A percentile compares a stretch with the other conserved stretches of the same genome.
These are phyloP conservation scores for Graphiopsis chlorocephala DNA, from an alignment of 2,329 filamentous ascomycete species.

Conservation along the genomic window DNA sequence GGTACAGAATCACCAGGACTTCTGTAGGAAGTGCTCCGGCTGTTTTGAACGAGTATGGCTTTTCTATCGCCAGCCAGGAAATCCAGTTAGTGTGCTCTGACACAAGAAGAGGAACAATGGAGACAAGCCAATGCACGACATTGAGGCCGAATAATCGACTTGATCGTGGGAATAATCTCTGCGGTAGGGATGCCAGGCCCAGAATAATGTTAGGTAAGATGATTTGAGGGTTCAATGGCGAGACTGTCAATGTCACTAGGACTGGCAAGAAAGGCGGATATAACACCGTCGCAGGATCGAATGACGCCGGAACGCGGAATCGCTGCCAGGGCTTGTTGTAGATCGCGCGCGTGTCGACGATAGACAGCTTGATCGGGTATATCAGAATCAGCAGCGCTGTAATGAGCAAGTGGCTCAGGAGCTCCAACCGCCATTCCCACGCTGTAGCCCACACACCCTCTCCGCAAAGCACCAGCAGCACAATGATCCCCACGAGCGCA, in stretches of 20 bases:
- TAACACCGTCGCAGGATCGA: constrained; percentile 87
- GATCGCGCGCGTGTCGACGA: constrained; percentile 31
- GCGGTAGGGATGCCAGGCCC: constrained; percentile 72
- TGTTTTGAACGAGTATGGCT: constrained; percentile 19
- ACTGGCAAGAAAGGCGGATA: constrained; percentile 78
- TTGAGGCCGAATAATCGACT: constrained; percentile 58
- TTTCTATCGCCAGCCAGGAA: constrained; percentile 27
- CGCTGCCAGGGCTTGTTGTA: constrained; percentile 41
- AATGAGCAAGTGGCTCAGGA: constrained; percentile 38
- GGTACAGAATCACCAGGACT: constrained; percentile 66
- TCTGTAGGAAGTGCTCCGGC: constrained; percentile 41
- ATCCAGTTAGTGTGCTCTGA: constrained; percentile 45
- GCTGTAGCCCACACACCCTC: constrained; percentile 29
- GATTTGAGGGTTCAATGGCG: constrained; percentile 57
- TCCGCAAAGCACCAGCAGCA: constrained; percentile 45
- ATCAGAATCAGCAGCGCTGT: constrained; percentile 30
- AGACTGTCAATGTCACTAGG: constrained; percentile 72
- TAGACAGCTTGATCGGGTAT: constrained; percentile 36
- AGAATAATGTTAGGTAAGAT: constrained; percentile 81
- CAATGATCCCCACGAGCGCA: constrained; percentile 52
- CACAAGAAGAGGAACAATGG: constrained; percentile 63
- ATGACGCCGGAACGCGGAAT: constrained; percentile 67
- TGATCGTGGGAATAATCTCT: constrained; percentile 65
- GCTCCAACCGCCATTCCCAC: constrained; percentile 35
- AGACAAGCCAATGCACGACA: constrained; percentile 73